Conservation (phyloP, 306 rosid genomes). For the Albizia julibrissin region DNA sequence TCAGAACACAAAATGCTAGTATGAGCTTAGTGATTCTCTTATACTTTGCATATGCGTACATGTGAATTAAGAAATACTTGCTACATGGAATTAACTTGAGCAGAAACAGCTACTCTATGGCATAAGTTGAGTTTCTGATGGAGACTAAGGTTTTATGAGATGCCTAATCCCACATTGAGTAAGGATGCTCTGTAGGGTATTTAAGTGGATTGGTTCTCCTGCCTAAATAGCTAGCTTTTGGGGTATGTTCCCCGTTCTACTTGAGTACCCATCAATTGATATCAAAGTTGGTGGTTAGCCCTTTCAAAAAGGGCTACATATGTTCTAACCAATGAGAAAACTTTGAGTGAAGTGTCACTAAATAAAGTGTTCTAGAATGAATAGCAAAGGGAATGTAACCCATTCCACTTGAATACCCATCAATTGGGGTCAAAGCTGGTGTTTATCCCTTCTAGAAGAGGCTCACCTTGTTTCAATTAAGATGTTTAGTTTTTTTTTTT, state of each 20-base stretch:
- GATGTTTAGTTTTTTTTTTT: background rate
- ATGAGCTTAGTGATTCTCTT: slow-evolving; percentile 17
- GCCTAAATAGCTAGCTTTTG: background rate
- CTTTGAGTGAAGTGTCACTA: background rate
- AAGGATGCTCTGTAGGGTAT: background rate
- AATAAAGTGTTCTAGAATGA: background rate
- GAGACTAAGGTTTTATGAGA: slow-evolving; percentile 2
- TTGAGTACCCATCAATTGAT: background rate
- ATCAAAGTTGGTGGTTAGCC: background rate
- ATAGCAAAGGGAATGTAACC: background rate
- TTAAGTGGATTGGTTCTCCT: background rate
- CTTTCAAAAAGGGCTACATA: background rate
- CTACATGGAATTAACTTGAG: slow-evolving; percentile 14
- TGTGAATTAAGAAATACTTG: background rate
- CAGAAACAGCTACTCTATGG: slow-evolving; percentile 17
- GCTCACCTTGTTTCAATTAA: background rate
- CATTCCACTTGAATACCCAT: background rate
- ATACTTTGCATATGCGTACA: slow-evolving; percentile 20
- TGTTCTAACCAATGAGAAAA: background rate
- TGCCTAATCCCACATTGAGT: background rate
- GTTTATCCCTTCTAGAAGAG: background rate
- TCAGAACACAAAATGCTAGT: background rate
- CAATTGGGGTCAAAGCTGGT: background rate
- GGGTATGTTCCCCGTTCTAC: background rate
- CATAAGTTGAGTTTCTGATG: slow-evolving; percentile 1